Evolutionary conservation across 2,329 filamentous ascomycete species (phyloP), one percentile per base, ranked within the genome.

Genomic region (Aureobasidium uvarum): DNA sequence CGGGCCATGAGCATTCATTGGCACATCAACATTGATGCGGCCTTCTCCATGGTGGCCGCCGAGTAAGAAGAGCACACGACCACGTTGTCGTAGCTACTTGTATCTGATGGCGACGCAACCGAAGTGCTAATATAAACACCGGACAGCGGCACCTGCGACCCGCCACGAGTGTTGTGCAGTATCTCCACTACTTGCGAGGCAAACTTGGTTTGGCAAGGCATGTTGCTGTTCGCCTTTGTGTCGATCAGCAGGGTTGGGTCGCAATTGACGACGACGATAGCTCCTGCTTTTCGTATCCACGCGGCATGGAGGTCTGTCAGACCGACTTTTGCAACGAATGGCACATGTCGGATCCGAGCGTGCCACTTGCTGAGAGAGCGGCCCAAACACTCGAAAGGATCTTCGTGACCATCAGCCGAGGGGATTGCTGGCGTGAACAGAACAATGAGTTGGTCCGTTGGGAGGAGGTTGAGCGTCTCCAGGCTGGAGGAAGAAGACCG

Each of bases 351-450:
- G 67, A 92, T 81, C 74, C 81, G 81, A 2, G 81, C 77, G 71
- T 89, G 86, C 69, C 83, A 80, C 56, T 77, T 79, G 56, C 85
- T 84, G 56, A 93, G 75, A 51, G 85, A 83, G 68, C 83, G 82
- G 23, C 89, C 90, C 20, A 93, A 79, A 16, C 84, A 82, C 74
- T 92, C 89, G 72, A 92, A 92, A 0, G 89, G 90, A 72, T 93
- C 90, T 70, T 77, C 80, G 13, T 66, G 66, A 48, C 65, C 20
- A 46, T 59, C 65, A 41, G 69, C 52, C 36, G 70, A 70, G 7
- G 68, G 67, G 10, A 75, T 69, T 23, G 73, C 71, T 13, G 80
- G 81, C 1, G 80, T 81, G 71, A 82, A 79, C 20, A 82, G 75
- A 0, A 81, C 74, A 50, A 83, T 75, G 10, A 76, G 68, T 43